phyloP scores from a whole-genome alignment of 1,139 yeast genomes.

The Candida smagusa region DNA sequence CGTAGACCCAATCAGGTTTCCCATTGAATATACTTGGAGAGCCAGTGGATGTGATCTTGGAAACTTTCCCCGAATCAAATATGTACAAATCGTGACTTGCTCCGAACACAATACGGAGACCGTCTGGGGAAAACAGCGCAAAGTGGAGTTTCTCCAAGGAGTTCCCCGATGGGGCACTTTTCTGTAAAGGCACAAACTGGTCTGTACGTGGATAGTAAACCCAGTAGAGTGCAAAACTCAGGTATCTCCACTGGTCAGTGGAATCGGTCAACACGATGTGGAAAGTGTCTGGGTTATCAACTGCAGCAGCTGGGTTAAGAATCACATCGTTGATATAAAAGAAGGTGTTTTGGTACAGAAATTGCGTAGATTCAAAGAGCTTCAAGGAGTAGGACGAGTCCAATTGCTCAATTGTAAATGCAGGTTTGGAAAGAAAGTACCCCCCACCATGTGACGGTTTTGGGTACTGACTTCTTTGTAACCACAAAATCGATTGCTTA shows the following conservation, averaged over 20 bases:
- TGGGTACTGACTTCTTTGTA: constrained; percentile 32
- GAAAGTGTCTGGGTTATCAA: constrained; percentile 21
- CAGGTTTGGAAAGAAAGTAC: constrained; percentile 25
- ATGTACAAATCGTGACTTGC: constrained; percentile 61
- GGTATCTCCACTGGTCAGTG: constrained; percentile 64
- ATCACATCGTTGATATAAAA: constrained; percentile 26
- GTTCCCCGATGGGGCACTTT: constrained; percentile 1
- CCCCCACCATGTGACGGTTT: constrained; percentile 19
- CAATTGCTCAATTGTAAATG: constrained; percentile 18
- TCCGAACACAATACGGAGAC: constrained; percentile 65
- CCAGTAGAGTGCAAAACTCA: constrained; percentile 68
- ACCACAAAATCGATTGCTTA: constrained; percentile 26
- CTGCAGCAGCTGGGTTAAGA: constrained; percentile 33
- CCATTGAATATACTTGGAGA: constrained; percentile 71
- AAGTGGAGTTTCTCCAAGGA: constrained; percentile 37
- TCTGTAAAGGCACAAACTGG: constrained; percentile 38
- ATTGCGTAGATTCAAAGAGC: constrained; percentile 24
- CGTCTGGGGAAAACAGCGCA: constrained; percentile 76
- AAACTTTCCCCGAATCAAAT: constrained; percentile 26
- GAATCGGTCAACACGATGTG: constrained; percentile 37
- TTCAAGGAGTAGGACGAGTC: constrained; percentile 16
- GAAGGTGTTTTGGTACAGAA: constrained; percentile 32
- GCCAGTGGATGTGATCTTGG: constrained; percentile 66
- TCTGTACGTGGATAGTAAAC: constrained; percentile 27
- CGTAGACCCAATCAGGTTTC: constrained; percentile 95